Base-by-base conservation (phyloP, 257 asterid species). In the Salvia miltiorrhiza region DNA sequence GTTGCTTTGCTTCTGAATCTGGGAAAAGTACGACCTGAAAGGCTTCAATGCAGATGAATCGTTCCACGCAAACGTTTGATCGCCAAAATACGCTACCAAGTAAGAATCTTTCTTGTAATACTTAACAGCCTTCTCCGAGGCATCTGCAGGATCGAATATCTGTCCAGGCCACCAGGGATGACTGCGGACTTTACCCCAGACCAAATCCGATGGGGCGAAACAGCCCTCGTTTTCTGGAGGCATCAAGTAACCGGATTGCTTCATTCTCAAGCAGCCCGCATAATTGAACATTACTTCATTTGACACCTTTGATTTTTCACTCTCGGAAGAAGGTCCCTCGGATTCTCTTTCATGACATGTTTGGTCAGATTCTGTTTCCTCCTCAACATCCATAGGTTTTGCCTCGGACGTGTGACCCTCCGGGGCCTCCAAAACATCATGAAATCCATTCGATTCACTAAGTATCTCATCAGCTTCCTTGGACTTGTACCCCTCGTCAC, bases 101-200 rank as follows among this genome's bases (percentile, higher is more conserved):
- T 80, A 86, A 20, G 96, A 63, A 55, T 89, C 97, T 63, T 89
- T 94, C 77, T 87, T 94, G 50, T 70, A 70, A 80, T 91, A 63
- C 72, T 89, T 94, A 65, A 79, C 80, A 26, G 97, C 97, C 79
- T 80, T 86, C 58, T 91, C 95, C 2, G 99, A 94, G 72, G 97
- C 97, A 85, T 91, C 90, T 2, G 80, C 78, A 7, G 88, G 93
- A 76, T 85, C 96, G 59, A 80, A 89, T 77, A 94, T 87, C 79
- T 91, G 99, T n/a, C 99, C 99, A 8, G 99, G 99, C 99, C 99
- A 94, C 99, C 97, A 94, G 0, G 99, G 97, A 81, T 94, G 97
- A 81, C 93, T 91, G 65, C 93, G 84, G 64, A 91, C 96, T 79
- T 94, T 94, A 43, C 99, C 99, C 99, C 97, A 94, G 37, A 94